Base-by-base conservation (phyloP, 208 protist genomes). In the Trypanosoma grayi region DNA sequence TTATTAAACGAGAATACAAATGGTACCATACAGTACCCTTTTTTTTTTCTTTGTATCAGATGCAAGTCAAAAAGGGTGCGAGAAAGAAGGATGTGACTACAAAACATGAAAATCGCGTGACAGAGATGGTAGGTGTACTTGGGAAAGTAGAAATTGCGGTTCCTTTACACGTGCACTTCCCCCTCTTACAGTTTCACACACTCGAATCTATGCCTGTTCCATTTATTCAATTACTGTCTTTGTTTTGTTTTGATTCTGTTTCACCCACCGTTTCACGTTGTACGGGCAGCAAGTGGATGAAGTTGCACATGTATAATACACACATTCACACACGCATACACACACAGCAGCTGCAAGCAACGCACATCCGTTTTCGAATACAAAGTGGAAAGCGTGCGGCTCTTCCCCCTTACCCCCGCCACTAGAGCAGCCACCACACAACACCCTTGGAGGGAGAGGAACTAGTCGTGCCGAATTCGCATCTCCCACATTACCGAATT, bases 41-140 rank as follows among this genome's bases (percentile, higher is more conserved):
- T 13, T 40, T 62, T n/a, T 52, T 28, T 53, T 64, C 10, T 55
- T 71, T 64, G 44, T 70, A 58, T 33, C n/a, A n/a, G n/a, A n/a
- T n/a, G n/a, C n/a, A n/a, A n/a, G n/a, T n/a, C n/a, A n/a, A 70
- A 44, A 14, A 40, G 10, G 13, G 43, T 47, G 43, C 13, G 36
- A 16, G 8, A 40, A 40, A 40, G 13, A 8, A 13, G 10, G 13
- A 16, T 40, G 13, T 40, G 13, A 40, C 8, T 40, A 40, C 13
- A 40, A 16, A 40, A 40, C 8, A 40, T 16, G 10, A 40, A 16
- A 40, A 16, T 40, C 13, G 13, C 13, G 36, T 40, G 13, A 16
- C 13, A 40, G 8, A 40, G 36, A 40, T 40, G 36, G n/a, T n/a
- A n/a, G n/a, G n/a, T n/a, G n/a, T n/a, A n/a, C n/a, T n/a, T n/a